Evolutionary conservation across 1,284 basidiomycete species (phyloP).

Genomic region (Microbotryum intermedium): DNA sequence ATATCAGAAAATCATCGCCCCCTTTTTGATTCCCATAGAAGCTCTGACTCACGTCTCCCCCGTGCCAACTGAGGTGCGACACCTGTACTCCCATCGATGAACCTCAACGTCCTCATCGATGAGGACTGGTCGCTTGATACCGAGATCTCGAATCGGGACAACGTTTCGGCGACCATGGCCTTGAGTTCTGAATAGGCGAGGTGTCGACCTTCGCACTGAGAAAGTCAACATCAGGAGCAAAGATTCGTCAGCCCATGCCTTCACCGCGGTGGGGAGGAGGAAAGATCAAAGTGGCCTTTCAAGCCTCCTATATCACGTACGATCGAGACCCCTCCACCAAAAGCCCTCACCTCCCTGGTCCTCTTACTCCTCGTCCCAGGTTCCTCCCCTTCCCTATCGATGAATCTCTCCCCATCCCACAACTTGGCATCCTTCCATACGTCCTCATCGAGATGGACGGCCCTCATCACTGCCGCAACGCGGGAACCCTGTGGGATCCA

Average conservation of each 20-base stretch:
- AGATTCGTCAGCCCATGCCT: too few relatives aligned
- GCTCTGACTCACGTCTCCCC: too few relatives aligned
- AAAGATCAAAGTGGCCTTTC: neutral
- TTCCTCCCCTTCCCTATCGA: constrained; percentile 3
- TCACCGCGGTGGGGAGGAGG: neutral
- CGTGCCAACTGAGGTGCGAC: too few relatives aligned
- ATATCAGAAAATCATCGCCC: too few relatives aligned
- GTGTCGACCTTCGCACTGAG: constrained; percentile 27
- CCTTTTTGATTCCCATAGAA: too few relatives aligned
- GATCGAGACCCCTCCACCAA: constrained; percentile 28
- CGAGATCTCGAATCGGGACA: constrained; percentile 14
- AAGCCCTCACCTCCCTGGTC: constrained; percentile 17
- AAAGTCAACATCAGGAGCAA: neutral
- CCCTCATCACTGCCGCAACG: constrained; percentile 30
- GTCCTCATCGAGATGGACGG: constrained; percentile 13
- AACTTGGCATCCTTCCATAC: constrained; percentile 7
- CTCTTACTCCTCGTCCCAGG: constrained; percentile 1
- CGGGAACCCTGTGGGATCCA: constrained; percentile 16
- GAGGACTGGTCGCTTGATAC: neutral
- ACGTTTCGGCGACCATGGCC: constrained; percentile 8
- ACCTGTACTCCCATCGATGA: too few relatives aligned
- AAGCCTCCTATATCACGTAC: neutral
- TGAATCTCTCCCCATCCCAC: constrained; percentile 28
- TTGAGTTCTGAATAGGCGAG: constrained; percentile 27
- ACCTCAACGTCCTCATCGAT: too few relatives aligned